Evolutionary conservation across 2,329 filamentous ascomycete genomes (phyloP).

Genomic region (Phyllosticta citriasiana): DNA sequence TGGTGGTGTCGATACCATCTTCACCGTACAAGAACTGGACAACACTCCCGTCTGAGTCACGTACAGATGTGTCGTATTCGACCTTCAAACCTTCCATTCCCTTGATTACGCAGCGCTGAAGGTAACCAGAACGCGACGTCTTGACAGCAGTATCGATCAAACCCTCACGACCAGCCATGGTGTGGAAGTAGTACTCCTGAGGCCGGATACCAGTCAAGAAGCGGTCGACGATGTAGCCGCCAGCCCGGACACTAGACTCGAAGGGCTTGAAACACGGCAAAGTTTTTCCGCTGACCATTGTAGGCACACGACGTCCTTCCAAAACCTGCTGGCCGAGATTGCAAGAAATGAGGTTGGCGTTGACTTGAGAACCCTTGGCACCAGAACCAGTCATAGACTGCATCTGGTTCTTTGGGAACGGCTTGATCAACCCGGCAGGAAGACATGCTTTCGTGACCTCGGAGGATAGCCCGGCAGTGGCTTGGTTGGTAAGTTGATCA

Average conservation of each 20-base stretch:
- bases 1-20: conserved; percentile 87
- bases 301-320: conserved; percentile 85
- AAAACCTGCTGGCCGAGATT: conserved; percentile 95
- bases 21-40: conserved; percentile 96
- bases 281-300: conserved; percentile 97
- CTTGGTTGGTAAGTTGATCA: conserved; percentile 75
- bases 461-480: conserved; percentile 61
- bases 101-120: conserved; percentile 95
- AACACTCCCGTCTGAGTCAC: conserved; percentile 85
- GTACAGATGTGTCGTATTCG: conserved; percentile 86
- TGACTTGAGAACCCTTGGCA: conserved; percentile 86
- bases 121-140: conserved; percentile 90
- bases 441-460: conserved; percentile 70
- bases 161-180: conserved; percentile 97
- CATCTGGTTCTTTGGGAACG: conserved; percentile 97
- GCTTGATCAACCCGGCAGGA: conserved; percentile 73
- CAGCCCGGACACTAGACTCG: conserved; percentile 79
- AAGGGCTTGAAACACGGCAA: conserved; percentile 88
- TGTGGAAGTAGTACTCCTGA: conserved; percentile 98
- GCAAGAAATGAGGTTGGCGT: conserved; percentile 95
- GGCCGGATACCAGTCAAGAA: conserved; percentile 97
- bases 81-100: conserved; percentile 93
- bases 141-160: conserved; percentile 98
- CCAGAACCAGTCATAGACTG: conserved; percentile 96
- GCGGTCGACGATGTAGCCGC: conserved; percentile 87